Conservation (phyloP, 192 early-diverging fungal species). For the Backusella tuberculispora region DNA sequence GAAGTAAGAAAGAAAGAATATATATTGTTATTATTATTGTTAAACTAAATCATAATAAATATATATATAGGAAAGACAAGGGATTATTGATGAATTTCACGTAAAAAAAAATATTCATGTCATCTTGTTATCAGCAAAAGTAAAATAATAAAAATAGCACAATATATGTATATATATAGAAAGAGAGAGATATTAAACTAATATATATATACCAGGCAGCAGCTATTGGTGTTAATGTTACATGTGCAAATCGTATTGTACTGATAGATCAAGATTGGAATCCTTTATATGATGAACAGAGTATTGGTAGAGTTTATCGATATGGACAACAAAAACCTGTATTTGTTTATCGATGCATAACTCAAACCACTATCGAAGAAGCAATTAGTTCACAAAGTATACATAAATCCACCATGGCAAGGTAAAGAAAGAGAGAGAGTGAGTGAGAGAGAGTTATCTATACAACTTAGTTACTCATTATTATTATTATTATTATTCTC, state of each 20-base stretch:
- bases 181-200: neutral
- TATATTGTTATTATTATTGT: too few relatives aligned
- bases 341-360: constrained; percentile 68
- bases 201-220: constrained; percentile 16
- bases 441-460: neutral
- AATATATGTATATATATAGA: neutral
- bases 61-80: constrained; percentile 47
- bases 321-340: constrained; percentile 74
- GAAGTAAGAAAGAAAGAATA: constrained; percentile 20
- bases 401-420: constrained; percentile 73
- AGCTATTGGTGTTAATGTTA: constrained; percentile 69
- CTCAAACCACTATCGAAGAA: constrained; percentile 63
- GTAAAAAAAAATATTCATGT: constrained; percentile 34
- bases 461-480: neutral
- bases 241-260: constrained; percentile 72
- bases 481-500: neutral
- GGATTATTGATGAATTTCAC: constrained; percentile 69
- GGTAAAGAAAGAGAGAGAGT: constrained; percentile 19
- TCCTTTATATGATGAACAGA: constrained; percentile 76
- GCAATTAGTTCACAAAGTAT: constrained; percentile 67
- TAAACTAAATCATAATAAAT: neutral
- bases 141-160: constrained; percentile 1
- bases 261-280: constrained; percentile 83
- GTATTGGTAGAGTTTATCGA: constrained; percentile 68
- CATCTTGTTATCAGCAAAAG: constrained; percentile 65